phyloP scores from a whole-genome alignment of 2,329 filamentous ascomycete species.

The Xylaria multiplex region DNA sequence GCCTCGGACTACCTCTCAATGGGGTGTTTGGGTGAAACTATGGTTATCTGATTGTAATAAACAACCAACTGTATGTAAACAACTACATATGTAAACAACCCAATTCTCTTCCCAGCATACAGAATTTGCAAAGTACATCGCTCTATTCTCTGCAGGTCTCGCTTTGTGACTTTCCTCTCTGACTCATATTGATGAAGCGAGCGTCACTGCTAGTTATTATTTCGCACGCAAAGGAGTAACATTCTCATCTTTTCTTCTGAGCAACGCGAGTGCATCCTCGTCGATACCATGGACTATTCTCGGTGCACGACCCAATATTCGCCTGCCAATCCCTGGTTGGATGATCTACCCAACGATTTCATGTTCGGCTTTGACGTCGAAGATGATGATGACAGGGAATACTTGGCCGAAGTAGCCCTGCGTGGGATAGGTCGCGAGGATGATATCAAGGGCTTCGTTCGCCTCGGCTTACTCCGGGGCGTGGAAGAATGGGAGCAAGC shows the following conservation, averaged over 20 bases:
- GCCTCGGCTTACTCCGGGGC: slow-evolving; percentile 47
- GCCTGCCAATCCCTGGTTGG: neutral
- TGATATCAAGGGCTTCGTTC: slow-evolving; percentile 44
- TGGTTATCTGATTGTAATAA: neutral
- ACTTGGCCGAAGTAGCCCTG: slow-evolving; percentile 43
- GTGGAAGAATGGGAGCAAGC: slow-evolving; percentile 51
- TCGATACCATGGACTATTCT: slow-evolving; percentile 30
- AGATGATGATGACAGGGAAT: slow-evolving; percentile 44
- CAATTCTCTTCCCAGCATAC: neutral
- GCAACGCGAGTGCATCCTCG: neutral
- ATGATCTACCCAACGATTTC: slow-evolving; percentile 42
- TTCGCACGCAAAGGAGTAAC: neutral
- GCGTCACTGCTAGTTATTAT: neutral
- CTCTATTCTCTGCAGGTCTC: neutral
- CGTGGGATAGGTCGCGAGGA: slow-evolving; percentile 41
- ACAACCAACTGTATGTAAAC: neutral
- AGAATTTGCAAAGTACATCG: neutral
- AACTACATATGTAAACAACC: neutral
- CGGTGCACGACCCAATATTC: slow-evolving; percentile 15
- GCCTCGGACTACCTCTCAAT: neutral
- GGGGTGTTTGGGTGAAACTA: neutral
- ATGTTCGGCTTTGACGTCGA: slow-evolving; percentile 49
- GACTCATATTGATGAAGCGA: neutral
- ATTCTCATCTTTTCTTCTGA: neutral
- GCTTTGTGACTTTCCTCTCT: neutral